Conservation (phyloP, 2,329 filamentous ascomycete genomes). For the Ceratocystis smalleyi region DNA sequence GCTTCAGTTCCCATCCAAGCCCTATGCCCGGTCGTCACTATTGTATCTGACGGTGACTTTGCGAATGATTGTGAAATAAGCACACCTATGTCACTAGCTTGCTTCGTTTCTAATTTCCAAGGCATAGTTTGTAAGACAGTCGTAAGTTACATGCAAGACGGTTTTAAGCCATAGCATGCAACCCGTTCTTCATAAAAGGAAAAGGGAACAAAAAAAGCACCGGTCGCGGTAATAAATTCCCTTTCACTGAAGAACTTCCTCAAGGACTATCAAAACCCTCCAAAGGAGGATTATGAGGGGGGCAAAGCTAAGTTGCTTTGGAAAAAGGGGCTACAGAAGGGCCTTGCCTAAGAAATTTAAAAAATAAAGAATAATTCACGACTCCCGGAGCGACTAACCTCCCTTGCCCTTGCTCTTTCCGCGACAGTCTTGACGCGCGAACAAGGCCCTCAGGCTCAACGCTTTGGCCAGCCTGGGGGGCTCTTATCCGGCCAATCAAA, state of each 20-base stretch:
- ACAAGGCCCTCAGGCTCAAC: conserved; percentile 6
- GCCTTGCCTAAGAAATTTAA: background rate
- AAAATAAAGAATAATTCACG: background rate
- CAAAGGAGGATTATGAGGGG: background rate
- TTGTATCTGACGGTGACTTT: background rate
- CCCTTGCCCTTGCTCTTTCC: conserved; percentile 9
- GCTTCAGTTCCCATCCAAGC: conserved; percentile 5
- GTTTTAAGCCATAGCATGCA: background rate
- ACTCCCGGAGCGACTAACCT: background rate
- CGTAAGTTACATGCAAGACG: background rate
- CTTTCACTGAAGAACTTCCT: background rate
- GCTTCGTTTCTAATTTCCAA: background rate
- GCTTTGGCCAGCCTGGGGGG: conserved; percentile 4
- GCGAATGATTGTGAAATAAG: background rate
- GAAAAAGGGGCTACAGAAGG: conserved; percentile 2
- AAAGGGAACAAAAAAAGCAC: background rate
- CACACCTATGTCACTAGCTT: background rate
- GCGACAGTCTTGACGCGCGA: conserved; percentile 17
- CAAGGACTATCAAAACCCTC: background rate
- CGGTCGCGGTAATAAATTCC: background rate
- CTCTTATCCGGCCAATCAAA: background rate
- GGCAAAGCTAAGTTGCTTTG: background rate
- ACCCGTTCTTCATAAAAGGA: background rate
- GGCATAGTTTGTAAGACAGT: background rate
- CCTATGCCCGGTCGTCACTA: background rate